Evolutionary conservation across 2,329 filamentous ascomycete species (phyloP), one percentile per base, ranked within the genome.

Genomic region (Xylaria sp.): DNA sequence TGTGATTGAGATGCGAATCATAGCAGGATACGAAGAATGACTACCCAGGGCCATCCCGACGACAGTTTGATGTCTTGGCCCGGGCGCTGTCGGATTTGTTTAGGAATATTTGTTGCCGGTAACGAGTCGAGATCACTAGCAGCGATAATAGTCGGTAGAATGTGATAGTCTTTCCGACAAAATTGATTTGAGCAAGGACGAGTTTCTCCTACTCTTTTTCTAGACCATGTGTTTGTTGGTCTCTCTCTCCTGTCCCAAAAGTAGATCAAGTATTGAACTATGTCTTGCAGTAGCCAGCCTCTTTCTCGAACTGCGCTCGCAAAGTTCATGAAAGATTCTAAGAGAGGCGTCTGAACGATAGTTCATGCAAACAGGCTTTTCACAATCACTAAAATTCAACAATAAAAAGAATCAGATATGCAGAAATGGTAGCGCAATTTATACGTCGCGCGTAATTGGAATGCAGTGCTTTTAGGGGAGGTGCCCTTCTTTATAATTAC

Each of bases 401-500:
- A 36, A 36, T 9, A 36, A 36, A 36, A 20, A 20, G 31, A 25
- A 43, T 43, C 18, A 36, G 39, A 31, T 23, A 25, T 31, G 8
- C 33, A n/a, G 49, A 52, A 25, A 48, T 6, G 9, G 33, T 31
- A 52, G 51, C 15, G 36, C 20, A 41, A 25, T 43, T 43, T 9
- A 59, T 43, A n/a, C 36, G 33, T 36, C 39, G 36, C 51, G 31
- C 18, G 20, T 28, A 15, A 51, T 31, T 25, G 31, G 41, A 49
- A 63, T 56, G 39, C 23, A 61, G 57, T 61, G 56, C 63, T 36
- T 58, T 52, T 69, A 46, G 23, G 28, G 49, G 36, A 3, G 10
- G 2, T 36, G 23, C 33, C 55, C 59, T 51, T 51, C 28, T 62
- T 57, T 62, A 61, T 55, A 51, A 60, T 48, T 66, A 69, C 67